Conservation (phyloP, 768 basidiomycete genomes). For the Porphyrellus cyaneotinctus region DNA sequence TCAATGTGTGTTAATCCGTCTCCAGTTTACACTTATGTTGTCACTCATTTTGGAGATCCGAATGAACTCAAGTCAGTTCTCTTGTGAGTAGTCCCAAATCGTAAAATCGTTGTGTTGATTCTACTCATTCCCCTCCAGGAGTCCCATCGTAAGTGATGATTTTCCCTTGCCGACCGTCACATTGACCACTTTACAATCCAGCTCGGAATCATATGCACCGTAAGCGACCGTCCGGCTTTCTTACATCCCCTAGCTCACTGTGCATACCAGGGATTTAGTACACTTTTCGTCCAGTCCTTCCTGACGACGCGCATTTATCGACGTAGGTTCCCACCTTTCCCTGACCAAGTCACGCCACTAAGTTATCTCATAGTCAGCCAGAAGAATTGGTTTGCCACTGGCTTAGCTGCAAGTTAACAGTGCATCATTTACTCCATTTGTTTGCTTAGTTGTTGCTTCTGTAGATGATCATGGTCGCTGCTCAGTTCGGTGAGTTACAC, state of each 20-base stretch:
- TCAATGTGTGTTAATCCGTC: background rate
- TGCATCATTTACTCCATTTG: background rate
- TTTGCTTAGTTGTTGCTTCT: background rate
- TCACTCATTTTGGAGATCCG: slow-evolving; percentile 34
- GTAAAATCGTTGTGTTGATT: background rate
- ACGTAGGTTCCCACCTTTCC: slow-evolving; percentile 23
- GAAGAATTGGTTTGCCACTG: slow-evolving; percentile 30
- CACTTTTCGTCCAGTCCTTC: slow-evolving; percentile 53
- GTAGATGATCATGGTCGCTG: slow-evolving; percentile 31
- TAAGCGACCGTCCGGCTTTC: background rate
- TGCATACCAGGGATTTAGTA: slow-evolving; percentile 35
- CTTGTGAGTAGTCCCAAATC: slow-evolving; percentile 43
- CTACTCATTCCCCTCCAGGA: slow-evolving; percentile 16
- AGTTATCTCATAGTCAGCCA: slow-evolving; percentile 43
- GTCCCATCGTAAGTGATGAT: slow-evolving; percentile 15
- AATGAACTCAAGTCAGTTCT: slow-evolving; percentile 32
- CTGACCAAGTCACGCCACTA: background rate
- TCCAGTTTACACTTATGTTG: slow-evolving; percentile 45
- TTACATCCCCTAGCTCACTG: background rate
- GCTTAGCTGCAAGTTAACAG: slow-evolving; percentile 24
- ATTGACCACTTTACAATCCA: slow-evolving; percentile 21
- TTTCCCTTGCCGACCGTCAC: background rate
- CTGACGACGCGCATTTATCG: slow-evolving; percentile 47
- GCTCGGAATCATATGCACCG: slow-evolving; percentile 43
- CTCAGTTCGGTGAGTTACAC: slow-evolving; percentile 35